Base-by-base conservation (phyloP, 2,329 filamentous ascomycete species). In the Fusarium sp. region DNA sequence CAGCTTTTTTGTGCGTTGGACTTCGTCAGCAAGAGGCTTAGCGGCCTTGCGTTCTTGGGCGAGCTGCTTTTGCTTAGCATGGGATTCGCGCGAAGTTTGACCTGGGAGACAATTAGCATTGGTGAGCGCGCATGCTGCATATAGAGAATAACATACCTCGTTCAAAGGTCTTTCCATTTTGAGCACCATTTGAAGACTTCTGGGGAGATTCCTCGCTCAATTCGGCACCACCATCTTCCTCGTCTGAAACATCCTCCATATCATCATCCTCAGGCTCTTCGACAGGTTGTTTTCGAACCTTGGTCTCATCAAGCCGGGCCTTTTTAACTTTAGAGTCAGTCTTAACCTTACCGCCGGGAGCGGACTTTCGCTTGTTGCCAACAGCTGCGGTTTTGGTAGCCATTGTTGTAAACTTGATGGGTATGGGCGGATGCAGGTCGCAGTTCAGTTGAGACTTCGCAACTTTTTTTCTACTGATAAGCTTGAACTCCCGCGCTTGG, bases 1-100 rank as follows among this genome's bases (percentile, higher is more conserved):
- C 57, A 99, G 88, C 85, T 98, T 97, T 87, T 99, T 99, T 58
- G 93, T 93, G 69, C 94, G 91, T 70, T 91, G 89, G 72, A 98
- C 91, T 78, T 93, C 90, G 80, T 98, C 95, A 78, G 95, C 94
- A 74, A 98, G 91, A 27, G 96, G 96, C 83, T 98, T 98, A 45
- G 93, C 91, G 40, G 93, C 91, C 85, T 95, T 98, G 75, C 97
- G 93, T 80, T 98, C 95, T 78, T 91, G 92, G 27, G 90, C 92
- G 54, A 98, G 86, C 70, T 92, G 92, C 82, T 95, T 97, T 83
- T 99, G 96, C 82, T 97, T 97, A 53, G 91, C 90, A 81, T 98
- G 96, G 26, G 94, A 91, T 86, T 99, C 96, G 78, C 91, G 91
- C 12, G 93, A 93, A 64, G 87, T 93, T 80, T 89, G 84, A 54